Percentiles rank a stretch among this genome's conserved stretches.
Evolutionary conservation across 768 basidiomycete genomes (phyloP).

Genomic region (Kwoniella heveanensis): DNA sequence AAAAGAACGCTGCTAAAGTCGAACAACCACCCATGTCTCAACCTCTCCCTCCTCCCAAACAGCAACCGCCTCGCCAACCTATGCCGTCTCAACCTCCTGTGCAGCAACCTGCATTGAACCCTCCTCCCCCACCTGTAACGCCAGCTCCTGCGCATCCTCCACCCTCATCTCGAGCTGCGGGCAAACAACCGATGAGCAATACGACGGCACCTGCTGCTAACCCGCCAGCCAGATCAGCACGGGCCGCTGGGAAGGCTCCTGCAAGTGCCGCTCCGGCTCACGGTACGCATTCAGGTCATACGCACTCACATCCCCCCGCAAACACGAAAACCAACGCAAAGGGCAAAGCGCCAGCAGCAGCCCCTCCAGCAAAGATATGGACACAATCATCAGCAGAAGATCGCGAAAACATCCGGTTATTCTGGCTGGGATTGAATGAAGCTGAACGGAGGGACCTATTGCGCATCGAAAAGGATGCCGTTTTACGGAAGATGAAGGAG

Average conservation of each 20-base stretch:
- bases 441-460: slow-evolving; percentile 87
- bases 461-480: slow-evolving; percentile 97
- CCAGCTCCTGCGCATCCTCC: slow-evolving; percentile 60
- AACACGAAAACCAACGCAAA: slow-evolving; percentile 42
- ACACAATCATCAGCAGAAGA: slow-evolving; percentile 88
- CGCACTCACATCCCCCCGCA: slow-evolving; percentile 61
- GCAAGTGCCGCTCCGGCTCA: slow-evolving; percentile 45
- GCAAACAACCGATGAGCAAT: slow-evolving; percentile 91
- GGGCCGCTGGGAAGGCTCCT: slow-evolving; percentile 57
- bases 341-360: slow-evolving; percentile 47
- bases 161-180: slow-evolving; percentile 80
- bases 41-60: slow-evolving; percentile 49
- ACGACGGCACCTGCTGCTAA: slow-evolving; percentile 36
- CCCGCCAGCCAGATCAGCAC: slow-evolving; percentile 53
- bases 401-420: slow-evolving; percentile 94
- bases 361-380: slow-evolving; percentile 74
- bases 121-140: slow-evolving; percentile 59
- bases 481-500: slow-evolving; percentile 98
- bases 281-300: slow-evolving; percentile 35
- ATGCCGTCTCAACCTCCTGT: slow-evolving; percentile 33
- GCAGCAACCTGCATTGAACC: slow-evolving; percentile 39
- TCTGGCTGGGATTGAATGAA: slow-evolving; percentile 93
- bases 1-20: slow-evolving; percentile 49
- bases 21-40: slow-evolving; percentile 45
- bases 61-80: slow-evolving; percentile 34